Percentiles rank a stretch among this genome's conserved stretches.
These are phyloP conservation scores for Xerocomellus dryophilus DNA, from an alignment of 768 basidiomycete genomes.

Conservation along the genomic window DNA sequence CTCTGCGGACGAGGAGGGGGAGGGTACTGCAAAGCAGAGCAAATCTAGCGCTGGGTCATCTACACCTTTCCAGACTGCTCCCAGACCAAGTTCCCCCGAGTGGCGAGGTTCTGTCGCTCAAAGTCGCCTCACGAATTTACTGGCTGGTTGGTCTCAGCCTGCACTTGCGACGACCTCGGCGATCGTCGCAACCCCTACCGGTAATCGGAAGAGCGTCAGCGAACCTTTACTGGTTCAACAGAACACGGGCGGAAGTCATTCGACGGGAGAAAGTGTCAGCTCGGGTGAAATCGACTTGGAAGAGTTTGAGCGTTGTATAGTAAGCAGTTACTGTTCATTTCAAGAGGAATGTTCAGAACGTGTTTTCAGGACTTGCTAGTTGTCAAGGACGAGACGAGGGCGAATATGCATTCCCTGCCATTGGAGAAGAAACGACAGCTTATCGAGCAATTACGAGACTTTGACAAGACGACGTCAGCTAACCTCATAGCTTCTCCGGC, in stretches of 20 bases:
- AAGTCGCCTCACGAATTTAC: conserved; percentile 59
- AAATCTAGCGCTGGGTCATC: conserved; percentile 32
- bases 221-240: conserved; percentile 63
- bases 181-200: conserved; percentile 28
- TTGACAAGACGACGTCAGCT: conserved; percentile 32
- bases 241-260: conserved; percentile 34
- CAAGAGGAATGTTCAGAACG: conserved; percentile 3
- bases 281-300: conserved; percentile 36
- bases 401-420: conserved; percentile 59
- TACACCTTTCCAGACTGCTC: conserved; percentile 14
- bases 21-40: conserved; percentile 61
- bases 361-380: conserved; percentile 63
- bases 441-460: conserved; percentile 50
- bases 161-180: conserved; percentile 38
- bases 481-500: conserved; percentile 30
- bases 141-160: conserved; percentile 61
- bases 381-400: conserved; percentile 66
- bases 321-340: conserved; percentile 31
- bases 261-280: conserved; percentile 28
- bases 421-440: conserved; percentile 64
- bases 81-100: conserved; percentile 38
- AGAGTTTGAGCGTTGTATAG: conserved; percentile 71
- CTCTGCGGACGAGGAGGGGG: conserved; percentile 41
- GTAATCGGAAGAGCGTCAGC: conserved; percentile 62
- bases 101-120: conserved; percentile 56